Conservation (phyloP, 805 yeast species). For the Spathaspora arborariae region DNA sequence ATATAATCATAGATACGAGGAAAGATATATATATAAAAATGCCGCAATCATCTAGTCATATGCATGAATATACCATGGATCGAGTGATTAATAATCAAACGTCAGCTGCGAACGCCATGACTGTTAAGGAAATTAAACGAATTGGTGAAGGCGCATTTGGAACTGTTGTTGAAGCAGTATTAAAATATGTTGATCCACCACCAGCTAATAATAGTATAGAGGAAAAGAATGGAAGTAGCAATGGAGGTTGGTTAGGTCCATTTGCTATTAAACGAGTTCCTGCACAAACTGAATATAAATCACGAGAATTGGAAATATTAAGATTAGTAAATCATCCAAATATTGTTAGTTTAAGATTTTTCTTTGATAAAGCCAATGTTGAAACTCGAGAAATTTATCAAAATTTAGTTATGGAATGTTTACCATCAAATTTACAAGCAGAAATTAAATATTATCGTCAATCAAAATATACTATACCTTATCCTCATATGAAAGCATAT, state of each 20-base stretch:
- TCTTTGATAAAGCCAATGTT: conserved; percentile 63
- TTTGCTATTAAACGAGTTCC: conserved; percentile 83
- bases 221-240: no score
- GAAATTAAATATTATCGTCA: conserved; percentile 70
- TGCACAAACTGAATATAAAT: conserved; percentile 82
- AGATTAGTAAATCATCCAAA: conserved; percentile 78
- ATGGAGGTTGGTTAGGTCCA: conserved; percentile 63
- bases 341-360: conserved; percentile 64
- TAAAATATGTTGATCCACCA: conserved; percentile 27
- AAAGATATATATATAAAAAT: no score
- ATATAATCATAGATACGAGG: no score
- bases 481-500: conserved; percentile 72
- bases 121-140: conserved; percentile 64
- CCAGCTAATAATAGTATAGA: no score
- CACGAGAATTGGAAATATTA: conserved; percentile 74
- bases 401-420: conserved; percentile 82
- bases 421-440: conserved; percentile 74
- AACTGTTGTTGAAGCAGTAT: conserved; percentile 73
- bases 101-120: conserved; percentile 54
- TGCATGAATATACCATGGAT: conserved; percentile 32
- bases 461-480: conserved; percentile 58
- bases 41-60: conserved; percentile 8
- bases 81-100: conserved; percentile 59
- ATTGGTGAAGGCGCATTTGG: conserved; percentile 90
- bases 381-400: conserved; percentile 67